Percentiles rank a stretch among this genome's conserved stretches.
phyloP scores from a whole-genome alignment of 2,329 filamentous ascomycete species.

The Cercospora nicotianae region DNA sequence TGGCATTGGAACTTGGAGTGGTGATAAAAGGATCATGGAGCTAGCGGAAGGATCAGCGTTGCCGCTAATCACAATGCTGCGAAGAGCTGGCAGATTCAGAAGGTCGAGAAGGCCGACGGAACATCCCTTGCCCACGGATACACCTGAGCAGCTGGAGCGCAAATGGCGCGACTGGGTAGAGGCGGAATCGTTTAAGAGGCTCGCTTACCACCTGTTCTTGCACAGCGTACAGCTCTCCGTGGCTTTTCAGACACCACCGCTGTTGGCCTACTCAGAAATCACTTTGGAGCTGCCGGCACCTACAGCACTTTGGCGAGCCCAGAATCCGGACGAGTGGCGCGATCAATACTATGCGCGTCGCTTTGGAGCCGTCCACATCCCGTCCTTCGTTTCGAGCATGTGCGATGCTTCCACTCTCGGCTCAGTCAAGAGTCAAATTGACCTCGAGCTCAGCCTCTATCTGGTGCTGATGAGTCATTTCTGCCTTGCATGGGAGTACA shows the following conservation, averaged over 20 bases:
- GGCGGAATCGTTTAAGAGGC: constrained; percentile 25
- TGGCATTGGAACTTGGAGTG: constrained; percentile 26
- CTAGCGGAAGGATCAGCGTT: constrained; percentile 18
- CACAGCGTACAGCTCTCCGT: constrained; percentile 24
- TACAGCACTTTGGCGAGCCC: constrained; percentile 22
- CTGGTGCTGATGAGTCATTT: constrained; percentile 25
- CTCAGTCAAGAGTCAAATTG: constrained; percentile 15
- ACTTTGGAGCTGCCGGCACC: constrained; percentile 25
- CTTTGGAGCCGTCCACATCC: constrained; percentile 13
- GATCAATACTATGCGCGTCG: constrained; percentile 22
- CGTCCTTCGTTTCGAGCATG: constrained; percentile 25
- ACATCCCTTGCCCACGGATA: constrained; percentile 16
- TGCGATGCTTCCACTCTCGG: constrained; percentile 22
- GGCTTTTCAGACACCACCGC: constrained; percentile 24
- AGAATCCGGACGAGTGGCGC: constrained; percentile 23
- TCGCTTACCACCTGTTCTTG: constrained; percentile 25
- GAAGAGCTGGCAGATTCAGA: constrained; percentile 24
- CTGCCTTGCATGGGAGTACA: constrained; percentile 25
- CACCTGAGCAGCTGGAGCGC: constrained; percentile 13
- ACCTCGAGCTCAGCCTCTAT: constrained; percentile 24
- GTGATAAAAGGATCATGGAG: constrained; percentile 28
- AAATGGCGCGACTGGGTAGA: constrained; percentile 27
- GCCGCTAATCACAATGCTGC: constrained; percentile 26
- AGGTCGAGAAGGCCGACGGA: constrained; percentile 15
- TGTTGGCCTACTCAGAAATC: constrained; percentile 26